Evolutionary conservation across 2,329 filamentous ascomycete species (phyloP).

Genomic region (Oidium heveae): DNA sequence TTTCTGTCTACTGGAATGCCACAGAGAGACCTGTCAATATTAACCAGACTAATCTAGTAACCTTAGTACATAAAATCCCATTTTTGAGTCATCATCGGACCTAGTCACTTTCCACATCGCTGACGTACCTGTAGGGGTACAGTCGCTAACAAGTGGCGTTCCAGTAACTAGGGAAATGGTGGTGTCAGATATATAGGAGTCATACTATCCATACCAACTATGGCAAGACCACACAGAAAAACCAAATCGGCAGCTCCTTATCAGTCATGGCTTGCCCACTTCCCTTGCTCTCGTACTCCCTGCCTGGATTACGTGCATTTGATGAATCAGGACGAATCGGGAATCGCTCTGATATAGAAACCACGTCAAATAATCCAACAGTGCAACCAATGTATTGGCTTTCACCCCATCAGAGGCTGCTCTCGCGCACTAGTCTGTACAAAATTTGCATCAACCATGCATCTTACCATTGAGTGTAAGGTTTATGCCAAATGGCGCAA

Average conservation of each 20-base stretch:
- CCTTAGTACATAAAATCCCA: too few relatives aligned
- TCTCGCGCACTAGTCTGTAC: neutral
- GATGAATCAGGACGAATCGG: neutral
- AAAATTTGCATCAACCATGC: neutral
- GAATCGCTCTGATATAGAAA: neutral
- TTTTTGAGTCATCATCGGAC: too few relatives aligned
- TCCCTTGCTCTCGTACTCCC: neutral
- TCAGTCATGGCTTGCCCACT: neutral
- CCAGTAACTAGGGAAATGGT: neutral
- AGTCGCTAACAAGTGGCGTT: neutral
- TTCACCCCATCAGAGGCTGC: neutral
- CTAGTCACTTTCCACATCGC: too few relatives aligned
- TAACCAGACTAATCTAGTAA: too few relatives aligned
- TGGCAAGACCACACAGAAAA: neutral
- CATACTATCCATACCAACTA: neutral
- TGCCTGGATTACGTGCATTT: neutral
- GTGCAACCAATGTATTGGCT: neutral
- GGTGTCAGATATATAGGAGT: neutral
- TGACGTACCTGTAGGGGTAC: too few relatives aligned
- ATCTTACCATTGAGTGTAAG: neutral
- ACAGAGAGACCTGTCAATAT: neutral
- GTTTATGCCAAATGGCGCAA: neutral
- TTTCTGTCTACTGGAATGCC: conserved; percentile 2
- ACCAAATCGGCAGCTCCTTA: neutral
- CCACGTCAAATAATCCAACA: neutral